phyloP scores from a whole-genome alignment of 441 rosid genomes.

The Isatis lusitanica region DNA sequence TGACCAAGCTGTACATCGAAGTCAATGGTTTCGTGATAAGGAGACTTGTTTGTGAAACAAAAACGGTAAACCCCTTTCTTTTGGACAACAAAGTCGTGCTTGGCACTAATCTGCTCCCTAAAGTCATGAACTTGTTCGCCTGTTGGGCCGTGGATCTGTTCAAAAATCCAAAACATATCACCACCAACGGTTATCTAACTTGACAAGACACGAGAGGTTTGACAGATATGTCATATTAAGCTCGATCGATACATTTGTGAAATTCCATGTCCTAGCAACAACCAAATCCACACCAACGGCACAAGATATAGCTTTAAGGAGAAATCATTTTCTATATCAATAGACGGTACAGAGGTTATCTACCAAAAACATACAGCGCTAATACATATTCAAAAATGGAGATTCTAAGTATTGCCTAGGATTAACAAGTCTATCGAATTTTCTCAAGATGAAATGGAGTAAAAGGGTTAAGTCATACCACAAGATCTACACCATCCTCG shows the following conservation, averaged over 20 bases:
- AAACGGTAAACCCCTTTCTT: constrained; percentile 57
- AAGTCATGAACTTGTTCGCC: constrained; percentile 60
- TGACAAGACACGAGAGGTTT: neutral
- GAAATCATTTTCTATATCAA: neutral
- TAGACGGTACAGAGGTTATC: neutral
- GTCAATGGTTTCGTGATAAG: constrained; percentile 61
- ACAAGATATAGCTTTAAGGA: neutral
- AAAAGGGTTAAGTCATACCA: constrained; percentile 38
- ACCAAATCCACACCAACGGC: neutral
- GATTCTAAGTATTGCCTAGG: neutral
- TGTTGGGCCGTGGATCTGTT: constrained; percentile 54
- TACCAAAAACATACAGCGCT: constrained; percentile 4
- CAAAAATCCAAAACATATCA: neutral
- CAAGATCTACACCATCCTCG: constrained; percentile 68
- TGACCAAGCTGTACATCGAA: constrained; percentile 62
- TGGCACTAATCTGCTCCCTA: constrained; percentile 53
- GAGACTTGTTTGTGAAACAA: constrained; percentile 71
- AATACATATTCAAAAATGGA: neutral
- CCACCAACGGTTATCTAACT: neutral
- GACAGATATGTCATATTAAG: neutral
- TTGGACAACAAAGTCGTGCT: constrained; percentile 54
- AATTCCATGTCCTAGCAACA: neutral
- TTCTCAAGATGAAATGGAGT: neutral
- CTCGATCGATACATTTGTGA: neutral
- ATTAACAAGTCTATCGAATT: neutral